These are phyloP conservation scores for Cutaneotrichosporon dermatis DNA, from an alignment of 1,284 basidiomycete genomes.

Conservation along the genomic window DNA sequence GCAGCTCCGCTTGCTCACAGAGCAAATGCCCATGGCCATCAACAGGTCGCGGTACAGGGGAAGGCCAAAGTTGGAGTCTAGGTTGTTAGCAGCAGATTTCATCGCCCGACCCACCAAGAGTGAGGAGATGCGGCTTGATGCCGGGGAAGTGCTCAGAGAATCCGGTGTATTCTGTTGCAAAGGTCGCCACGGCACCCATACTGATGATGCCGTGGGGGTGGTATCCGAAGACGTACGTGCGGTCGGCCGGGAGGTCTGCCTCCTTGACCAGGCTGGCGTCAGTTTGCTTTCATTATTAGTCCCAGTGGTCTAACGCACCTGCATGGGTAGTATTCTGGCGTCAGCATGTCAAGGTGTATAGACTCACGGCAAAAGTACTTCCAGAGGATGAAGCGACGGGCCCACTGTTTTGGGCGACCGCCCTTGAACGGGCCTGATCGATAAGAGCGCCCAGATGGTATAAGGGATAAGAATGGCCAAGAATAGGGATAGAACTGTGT, in stretches of 20 bases:
- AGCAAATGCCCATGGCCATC: conserved; percentile 78
- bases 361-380: conserved; percentile 50
- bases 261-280: conserved; percentile 53
- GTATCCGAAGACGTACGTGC: conserved; percentile 94
- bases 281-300: neutral
- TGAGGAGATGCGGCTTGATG: conserved; percentile 86
- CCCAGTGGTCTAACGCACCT: conserved; percentile 15
- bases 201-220: conserved; percentile 95
- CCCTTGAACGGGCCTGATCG: conserved; percentile 75
- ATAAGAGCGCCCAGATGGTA: conserved; percentile 69
- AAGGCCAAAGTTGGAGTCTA: conserved; percentile 76
- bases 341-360: no score
- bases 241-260: conserved; percentile 80
- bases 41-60: conserved; percentile 92
- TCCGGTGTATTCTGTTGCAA: conserved; percentile 91
- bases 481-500: conserved; percentile 72
- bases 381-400: conserved; percentile 69
- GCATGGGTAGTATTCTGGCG: conserved; percentile 56
- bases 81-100: neutral
- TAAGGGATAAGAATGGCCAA: conserved; percentile 80
- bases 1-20: conserved; percentile 85
- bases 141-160: conserved; percentile 88
- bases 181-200: conserved; percentile 83
- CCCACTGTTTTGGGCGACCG: conserved; percentile 72
- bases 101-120: conserved; percentile 54